Base-by-base conservation (phyloP, 805 yeast genomes). In the Candida montana region DNA sequence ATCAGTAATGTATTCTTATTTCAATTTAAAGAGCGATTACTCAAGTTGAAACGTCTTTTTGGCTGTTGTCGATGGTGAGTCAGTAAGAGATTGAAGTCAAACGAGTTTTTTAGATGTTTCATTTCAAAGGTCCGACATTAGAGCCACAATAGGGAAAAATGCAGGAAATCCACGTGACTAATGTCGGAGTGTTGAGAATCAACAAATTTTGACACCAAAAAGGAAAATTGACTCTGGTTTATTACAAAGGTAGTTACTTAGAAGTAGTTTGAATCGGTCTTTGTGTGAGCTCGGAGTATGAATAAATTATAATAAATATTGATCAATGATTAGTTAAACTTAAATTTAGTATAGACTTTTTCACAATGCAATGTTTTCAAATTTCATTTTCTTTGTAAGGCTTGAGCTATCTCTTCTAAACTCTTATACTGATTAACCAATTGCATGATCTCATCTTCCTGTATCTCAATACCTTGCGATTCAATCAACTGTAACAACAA, bases 401-500 rank as follows among this genome's bases (percentile, higher is more conserved):
- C 34, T 3, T 9, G 2, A 3, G 43, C 42, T 6, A 45, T 42
- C 29, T 35, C 40, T 10, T 16, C 26, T 17, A 45, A 31, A 21
- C 39, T 45, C n/a, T 17, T 32, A 23, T 26, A 39, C 7, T 33
- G 26, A 3, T 5, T 24, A n/a, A 35, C 35, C 7, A 41, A 9
- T 5, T 18, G 23, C 34, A 44, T 28, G 4, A 44, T 30, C 15
- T 31, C 36, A 5, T 37, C 35, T 16, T 45, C 48, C 12, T 29
- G 13, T 24, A 33, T 8, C 4, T 34, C 39, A 9, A 45, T 17
- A 5, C 29, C 39, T 21, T 42, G 40, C 4, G 35, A 15, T 10
- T 45, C 43, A 3, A 45, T 7, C 13, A 45, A 36, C 21, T 30
- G 21, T n/a, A 45, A 31, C 5, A 42, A 35, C 17, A 45, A 15